These are phyloP conservation scores for Aspergillus ustus DNA, from an alignment of 2,329 filamentous ascomycete species.

Conservation along the genomic window DNA sequence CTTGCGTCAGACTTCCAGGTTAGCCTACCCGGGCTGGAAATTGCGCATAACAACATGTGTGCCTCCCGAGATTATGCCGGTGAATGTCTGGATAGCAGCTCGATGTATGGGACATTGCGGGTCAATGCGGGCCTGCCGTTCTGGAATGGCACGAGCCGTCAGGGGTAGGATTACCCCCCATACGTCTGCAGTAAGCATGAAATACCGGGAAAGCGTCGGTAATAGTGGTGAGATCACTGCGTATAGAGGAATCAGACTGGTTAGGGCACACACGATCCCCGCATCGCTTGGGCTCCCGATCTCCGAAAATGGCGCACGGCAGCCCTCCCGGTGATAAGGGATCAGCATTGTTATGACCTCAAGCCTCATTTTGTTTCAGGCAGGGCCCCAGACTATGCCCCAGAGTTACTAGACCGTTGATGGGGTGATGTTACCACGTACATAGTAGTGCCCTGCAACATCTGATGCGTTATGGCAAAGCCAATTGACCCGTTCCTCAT, in stretches of 20 bases:
- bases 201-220: not conserved
- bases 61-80: slow-evolving; percentile 41
- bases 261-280: not conserved
- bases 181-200: not conserved
- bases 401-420: not conserved
- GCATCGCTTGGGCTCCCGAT: slow-evolving; percentile 2
- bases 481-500: not conserved
- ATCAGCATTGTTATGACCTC: not conserved
- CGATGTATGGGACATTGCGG: slow-evolving; percentile 42
- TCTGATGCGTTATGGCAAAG: not conserved
- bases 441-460: not conserved
- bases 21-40: slow-evolving; percentile 36
- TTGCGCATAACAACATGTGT: slow-evolving; percentile 41
- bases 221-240: not conserved
- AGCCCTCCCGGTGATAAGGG: not conserved
- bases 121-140: slow-evolving; percentile 42
- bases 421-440: no score
- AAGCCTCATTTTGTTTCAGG: not conserved
- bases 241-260: not conserved
- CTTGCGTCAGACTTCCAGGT: slow-evolving; percentile 38
- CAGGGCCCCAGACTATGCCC: not conserved
- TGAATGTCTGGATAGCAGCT: slow-evolving; percentile 43
- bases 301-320: not conserved
- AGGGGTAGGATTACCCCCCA: slow-evolving; percentile 14
- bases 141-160: slow-evolving; percentile 44